Evolutionary conservation across 2,329 filamentous ascomycete genomes (phyloP).

Genomic region (Hymenoscyphus scutula): DNA sequence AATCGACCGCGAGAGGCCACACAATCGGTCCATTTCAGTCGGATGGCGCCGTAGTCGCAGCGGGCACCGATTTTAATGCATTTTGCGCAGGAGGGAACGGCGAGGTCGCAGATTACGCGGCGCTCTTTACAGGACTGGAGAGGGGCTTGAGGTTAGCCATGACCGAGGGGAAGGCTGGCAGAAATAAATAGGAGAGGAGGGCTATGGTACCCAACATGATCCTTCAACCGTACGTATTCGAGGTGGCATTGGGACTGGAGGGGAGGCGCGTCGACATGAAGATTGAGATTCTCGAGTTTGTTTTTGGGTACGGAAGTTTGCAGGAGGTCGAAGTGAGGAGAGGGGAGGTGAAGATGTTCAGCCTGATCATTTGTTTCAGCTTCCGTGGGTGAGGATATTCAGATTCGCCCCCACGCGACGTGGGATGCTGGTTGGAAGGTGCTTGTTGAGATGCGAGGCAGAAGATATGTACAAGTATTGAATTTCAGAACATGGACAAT

Average conservation of each 20-base stretch:
- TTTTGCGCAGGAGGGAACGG: constrained; percentile 39
- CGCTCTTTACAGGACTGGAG: constrained; percentile 43
- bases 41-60: constrained; percentile 41
- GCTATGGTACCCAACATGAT: constrained; percentile 40
- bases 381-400: constrained; percentile 1
- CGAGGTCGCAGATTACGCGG: constrained; percentile 44
- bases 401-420: neutral
- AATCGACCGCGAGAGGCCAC: constrained; percentile 38
- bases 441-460: neutral
- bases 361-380: constrained; percentile 3
- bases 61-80: constrained; percentile 35
- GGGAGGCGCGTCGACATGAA: constrained; percentile 8
- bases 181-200: neutral
- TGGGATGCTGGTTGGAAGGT: neutral
- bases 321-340: neutral
- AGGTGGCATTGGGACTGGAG: constrained; percentile 24
- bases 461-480: neutral
- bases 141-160: neutral
- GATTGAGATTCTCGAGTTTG: neutral
- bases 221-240: constrained; percentile 38
- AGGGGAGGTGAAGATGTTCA: neutral
- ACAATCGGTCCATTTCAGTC: constrained; percentile 43
- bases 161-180: neutral
- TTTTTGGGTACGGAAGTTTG: neutral
- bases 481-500: neutral